These are phyloP conservation scores for Trametes meyenii DNA, from an alignment of 768 basidiomycete species.

Conservation along the genomic window DNA sequence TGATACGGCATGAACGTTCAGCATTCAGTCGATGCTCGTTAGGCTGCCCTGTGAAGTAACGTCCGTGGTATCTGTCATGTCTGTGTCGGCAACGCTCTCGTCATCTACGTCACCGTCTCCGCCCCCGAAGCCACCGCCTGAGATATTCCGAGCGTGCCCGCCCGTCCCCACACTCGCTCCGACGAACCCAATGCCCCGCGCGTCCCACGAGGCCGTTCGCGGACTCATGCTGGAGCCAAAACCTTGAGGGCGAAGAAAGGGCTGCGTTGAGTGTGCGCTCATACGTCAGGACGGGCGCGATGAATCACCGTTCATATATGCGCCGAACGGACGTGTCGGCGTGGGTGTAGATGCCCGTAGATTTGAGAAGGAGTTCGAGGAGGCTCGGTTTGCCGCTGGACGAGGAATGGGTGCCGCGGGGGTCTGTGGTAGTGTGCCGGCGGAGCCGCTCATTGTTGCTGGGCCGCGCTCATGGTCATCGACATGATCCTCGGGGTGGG, in stretches of 20 bases:
- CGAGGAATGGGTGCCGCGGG: conserved; percentile 11
- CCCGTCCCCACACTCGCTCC: not conserved
- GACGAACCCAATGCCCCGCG: conserved; percentile 21
- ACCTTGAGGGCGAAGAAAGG: conserved; percentile 25
- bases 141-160: conserved; percentile 1
- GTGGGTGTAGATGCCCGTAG: conserved; percentile 36
- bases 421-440: not conserved
- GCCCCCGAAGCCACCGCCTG: not conserved
- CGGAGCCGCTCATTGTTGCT: not conserved
- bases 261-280: conserved; percentile 23
- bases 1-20: too few relatives aligned
- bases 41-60: conserved; percentile 44
- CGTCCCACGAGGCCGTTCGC: conserved; percentile 31
- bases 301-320: conserved; percentile 52
- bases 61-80: conserved; percentile 44
- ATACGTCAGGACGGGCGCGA: conserved; percentile 39
- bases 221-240: conserved; percentile 28
- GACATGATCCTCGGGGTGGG: not conserved
- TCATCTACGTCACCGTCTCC: conserved; percentile 36
- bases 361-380: conserved; percentile 17
- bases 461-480: not conserved
- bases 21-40: conserved; percentile 46
- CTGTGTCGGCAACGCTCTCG: conserved; percentile 35
- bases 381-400: not conserved
- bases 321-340: conserved; percentile 39